phyloP scores from a whole-genome alignment of 169 alveolate species.

The Plasmodium gonderi region DNA sequence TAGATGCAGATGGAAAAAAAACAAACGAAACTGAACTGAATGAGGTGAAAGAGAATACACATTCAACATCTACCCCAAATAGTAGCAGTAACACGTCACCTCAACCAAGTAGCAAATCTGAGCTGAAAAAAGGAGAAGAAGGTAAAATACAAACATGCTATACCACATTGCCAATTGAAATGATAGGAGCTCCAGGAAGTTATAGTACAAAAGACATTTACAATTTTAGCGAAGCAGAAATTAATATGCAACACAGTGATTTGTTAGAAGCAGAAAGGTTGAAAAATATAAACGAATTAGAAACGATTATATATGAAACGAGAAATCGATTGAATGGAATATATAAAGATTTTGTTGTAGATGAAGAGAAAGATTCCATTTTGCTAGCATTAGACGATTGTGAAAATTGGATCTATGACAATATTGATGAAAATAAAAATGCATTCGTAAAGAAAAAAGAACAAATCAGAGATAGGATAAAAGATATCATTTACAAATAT shows the following conservation, averaged over 20 bases:
- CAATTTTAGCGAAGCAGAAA: constrained; percentile 74
- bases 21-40: constrained; percentile 20
- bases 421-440: constrained; percentile 79
- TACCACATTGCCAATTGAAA: constrained; percentile 75
- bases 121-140: constrained; percentile 75
- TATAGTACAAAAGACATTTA: constrained; percentile 73
- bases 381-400: constrained; percentile 72
- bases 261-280: constrained; percentile 77
- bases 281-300: constrained; percentile 81
- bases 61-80: constrained; percentile 18
- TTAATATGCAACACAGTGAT: constrained; percentile 77
- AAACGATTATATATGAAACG: constrained; percentile 80
- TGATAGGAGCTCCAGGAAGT: constrained; percentile 64
- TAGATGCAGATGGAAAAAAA: neutral
- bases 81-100: neutral
- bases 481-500: constrained; percentile 75
- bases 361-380: constrained; percentile 75
- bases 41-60: constrained; percentile 53
- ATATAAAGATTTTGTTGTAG: constrained; percentile 79
- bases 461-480: constrained; percentile 65
- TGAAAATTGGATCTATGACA: constrained; percentile 83
- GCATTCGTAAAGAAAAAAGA: constrained; percentile 71
- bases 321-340: constrained; percentile 78
- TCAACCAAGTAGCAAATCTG: constrained; percentile 35
- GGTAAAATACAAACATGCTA: constrained; percentile 75